phyloP scores from a whole-genome alignment of 306 rosid species.

The Canavalia ensiformis region DNA sequence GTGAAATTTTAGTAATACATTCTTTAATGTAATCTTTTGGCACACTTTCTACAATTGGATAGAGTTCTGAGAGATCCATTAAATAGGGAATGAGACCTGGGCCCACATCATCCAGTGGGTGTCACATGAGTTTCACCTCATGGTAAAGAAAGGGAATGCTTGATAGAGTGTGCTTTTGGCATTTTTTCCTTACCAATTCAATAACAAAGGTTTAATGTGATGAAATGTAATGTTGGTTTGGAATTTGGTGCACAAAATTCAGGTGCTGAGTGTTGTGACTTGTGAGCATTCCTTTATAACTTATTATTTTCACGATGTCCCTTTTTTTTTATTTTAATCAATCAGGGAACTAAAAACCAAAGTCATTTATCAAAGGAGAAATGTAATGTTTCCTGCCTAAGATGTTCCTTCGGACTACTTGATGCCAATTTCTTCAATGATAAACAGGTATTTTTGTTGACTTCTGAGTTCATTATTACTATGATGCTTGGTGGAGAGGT shows the following conservation, averaged over 20 bases:
- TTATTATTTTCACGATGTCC: conserved; percentile 6
- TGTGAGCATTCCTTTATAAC: conserved; percentile 10
- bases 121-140: neutral
- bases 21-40: neutral
- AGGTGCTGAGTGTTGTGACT: neutral
- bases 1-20: neutral
- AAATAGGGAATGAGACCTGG: neutral
- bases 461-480: conserved; percentile 12
- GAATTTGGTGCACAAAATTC: conserved; percentile 21
- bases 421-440: conserved; percentile 74
- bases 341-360: conserved; percentile 63
- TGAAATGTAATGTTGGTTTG: neutral
- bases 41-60: neutral
- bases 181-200: conserved; percentile 24
- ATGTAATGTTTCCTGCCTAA: conserved; percentile 48
- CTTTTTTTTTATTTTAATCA: conserved; percentile 27
- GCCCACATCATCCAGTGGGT: neutral
- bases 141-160: neutral
- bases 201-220: conserved; percentile 2
- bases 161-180: neutral
- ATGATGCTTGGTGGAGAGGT: conserved; percentile 20
- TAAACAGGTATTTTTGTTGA: conserved; percentile 55
- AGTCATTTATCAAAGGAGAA: conserved; percentile 38
- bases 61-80: neutral
- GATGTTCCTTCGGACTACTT: conserved; percentile 60